phyloP scores from a whole-genome alignment of 208 protist species.

The Acanthamoeba rhysodes region DNA sequence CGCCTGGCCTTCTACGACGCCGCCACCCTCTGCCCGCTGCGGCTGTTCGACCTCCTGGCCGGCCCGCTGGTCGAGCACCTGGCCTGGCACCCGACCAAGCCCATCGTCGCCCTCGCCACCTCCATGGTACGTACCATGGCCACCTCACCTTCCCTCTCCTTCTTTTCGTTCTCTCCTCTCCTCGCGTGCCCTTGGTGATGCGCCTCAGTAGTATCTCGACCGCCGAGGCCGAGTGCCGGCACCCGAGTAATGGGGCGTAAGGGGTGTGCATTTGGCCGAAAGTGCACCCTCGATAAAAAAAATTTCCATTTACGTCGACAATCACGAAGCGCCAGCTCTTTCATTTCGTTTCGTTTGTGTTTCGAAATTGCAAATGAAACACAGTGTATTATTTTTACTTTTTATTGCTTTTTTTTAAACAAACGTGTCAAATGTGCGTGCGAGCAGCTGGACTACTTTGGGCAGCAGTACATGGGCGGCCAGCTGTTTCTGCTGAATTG shows the following conservation, averaged over 20 bases:
- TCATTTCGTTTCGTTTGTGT: too few relatives aligned
- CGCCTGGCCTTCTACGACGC: slow-evolving; percentile 21
- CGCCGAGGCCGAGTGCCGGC: neutral
- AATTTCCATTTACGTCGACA: neutral
- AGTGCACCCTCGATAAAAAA: neutral
- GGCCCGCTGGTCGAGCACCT: slow-evolving; percentile 30
- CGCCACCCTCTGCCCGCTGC: neutral
- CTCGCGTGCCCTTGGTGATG: neutral
- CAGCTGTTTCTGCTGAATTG: slow-evolving; percentile 34
- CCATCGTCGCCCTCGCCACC: slow-evolving; percentile 35
- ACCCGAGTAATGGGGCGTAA: neutral
- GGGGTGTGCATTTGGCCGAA: neutral
- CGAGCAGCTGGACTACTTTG: slow-evolving; percentile 23
- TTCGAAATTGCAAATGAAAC: too few relatives aligned
- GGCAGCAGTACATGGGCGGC: slow-evolving; percentile 39
- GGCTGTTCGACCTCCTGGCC: slow-evolving; percentile 17
- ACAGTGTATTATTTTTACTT: too few relatives aligned
- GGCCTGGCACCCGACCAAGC: slow-evolving; percentile 28
- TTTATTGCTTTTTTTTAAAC: neutral
- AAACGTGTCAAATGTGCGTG: too few relatives aligned
- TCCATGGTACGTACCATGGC: slow-evolving; percentile 5
- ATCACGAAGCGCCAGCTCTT: neutral
- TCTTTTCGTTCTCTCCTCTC: neutral
- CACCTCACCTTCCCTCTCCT: too few relatives aligned
- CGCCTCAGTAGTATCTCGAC: neutral